Conservation (phyloP, 2,329 filamentous ascomycete genomes). For the Diaporthe sp. region DNA sequence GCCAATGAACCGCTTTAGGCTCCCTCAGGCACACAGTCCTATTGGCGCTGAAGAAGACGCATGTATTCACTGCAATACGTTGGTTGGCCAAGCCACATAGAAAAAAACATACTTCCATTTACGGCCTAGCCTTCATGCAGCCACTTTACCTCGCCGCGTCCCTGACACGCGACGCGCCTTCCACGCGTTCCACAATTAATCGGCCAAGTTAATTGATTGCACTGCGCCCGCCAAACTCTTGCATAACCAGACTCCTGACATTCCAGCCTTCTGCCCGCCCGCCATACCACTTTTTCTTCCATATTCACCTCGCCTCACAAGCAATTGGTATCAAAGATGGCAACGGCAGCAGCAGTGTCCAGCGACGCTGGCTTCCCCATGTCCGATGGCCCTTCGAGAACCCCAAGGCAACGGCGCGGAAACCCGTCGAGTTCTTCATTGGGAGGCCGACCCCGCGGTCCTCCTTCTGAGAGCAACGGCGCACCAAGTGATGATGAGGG, state of each 20-base stretch:
- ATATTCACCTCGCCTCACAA: neutral
- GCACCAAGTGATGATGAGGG: constrained; percentile 73
- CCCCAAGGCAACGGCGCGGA: constrained; percentile 57
- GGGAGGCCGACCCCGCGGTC: constrained; percentile 64
- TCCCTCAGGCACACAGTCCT: neutral
- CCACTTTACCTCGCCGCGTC: constrained; percentile 32
- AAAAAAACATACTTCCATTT: constrained; percentile 34
- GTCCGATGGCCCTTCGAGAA: constrained; percentile 66
- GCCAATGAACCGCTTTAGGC: neutral
- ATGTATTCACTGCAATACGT: neutral
- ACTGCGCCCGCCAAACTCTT: constrained; percentile 30
- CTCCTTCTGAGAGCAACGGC: constrained; percentile 73
- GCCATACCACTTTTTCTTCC: neutral
- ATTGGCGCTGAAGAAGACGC: neutral
- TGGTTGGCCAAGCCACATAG: neutral
- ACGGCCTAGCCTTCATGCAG: constrained; percentile 35
- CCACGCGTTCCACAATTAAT: constrained; percentile 33
- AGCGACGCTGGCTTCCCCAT: constrained; percentile 69
- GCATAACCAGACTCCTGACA: constrained; percentile 12
- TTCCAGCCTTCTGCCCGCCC: constrained; percentile 21
- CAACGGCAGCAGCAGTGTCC: constrained; percentile 60
- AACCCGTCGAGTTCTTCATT: constrained; percentile 64
- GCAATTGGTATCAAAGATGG: constrained; percentile 37
- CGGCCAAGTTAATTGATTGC: constrained; percentile 14
- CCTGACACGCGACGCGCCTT: constrained; percentile 34